phyloP scores from a whole-genome alignment of 768 basidiomycete species.

The Mrakia frigida region DNA sequence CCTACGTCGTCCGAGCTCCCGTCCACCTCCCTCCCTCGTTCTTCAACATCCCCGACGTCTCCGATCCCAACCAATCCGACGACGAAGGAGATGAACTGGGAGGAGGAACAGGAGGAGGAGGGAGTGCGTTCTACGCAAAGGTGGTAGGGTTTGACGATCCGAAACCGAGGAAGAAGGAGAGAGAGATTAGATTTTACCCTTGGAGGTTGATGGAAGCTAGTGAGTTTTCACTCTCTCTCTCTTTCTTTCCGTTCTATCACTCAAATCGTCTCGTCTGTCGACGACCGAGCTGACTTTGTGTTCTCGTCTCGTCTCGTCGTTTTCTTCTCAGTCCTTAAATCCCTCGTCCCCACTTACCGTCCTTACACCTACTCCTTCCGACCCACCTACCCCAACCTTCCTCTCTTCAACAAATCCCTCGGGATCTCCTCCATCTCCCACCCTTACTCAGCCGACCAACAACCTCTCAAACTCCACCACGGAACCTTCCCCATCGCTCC shows the following conservation, averaged over 20 bases:
- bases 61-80: background rate
- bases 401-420: background rate
- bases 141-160: background rate
- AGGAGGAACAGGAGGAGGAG: too few species aligned
- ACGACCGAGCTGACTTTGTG: background rate
- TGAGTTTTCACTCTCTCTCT: background rate
- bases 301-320: background rate
- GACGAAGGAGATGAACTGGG: background rate
- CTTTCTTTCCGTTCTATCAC: background rate
- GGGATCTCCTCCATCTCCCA: background rate
- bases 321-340: background rate
- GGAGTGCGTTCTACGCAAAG: background rate
- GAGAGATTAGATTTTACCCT: constrained; percentile 8
- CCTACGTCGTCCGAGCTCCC: background rate
- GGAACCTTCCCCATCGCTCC: background rate
- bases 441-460: background rate
- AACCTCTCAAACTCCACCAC: background rate
- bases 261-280: background rate
- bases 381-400: constrained; percentile 7
- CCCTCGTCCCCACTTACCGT: background rate
- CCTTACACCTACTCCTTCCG: constrained; percentile 8
- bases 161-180: background rate
- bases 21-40: background rate
- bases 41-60: background rate
- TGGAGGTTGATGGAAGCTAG: background rate